Conservation (phyloP, 495 filamentous ascomycete genomes). For the Pyronema domesticum region DNA sequence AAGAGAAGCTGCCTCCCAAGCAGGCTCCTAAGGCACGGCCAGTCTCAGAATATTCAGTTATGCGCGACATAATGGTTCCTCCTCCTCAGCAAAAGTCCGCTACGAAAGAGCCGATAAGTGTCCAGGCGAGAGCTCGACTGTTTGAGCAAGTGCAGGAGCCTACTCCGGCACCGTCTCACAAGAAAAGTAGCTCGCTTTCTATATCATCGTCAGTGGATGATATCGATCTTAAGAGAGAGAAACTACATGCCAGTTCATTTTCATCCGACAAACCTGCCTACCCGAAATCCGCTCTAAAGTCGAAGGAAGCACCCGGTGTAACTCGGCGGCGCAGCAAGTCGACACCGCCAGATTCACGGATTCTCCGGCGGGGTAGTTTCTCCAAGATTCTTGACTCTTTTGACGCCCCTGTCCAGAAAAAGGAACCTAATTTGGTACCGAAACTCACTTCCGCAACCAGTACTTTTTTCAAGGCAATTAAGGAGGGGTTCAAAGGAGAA, state of each 20-base stretch:
- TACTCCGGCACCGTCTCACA: background rate
- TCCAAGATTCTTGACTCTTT: conserved; percentile 5
- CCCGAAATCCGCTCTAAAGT: background rate
- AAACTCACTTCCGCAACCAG: conserved; percentile 15
- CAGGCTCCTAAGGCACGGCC: background rate
- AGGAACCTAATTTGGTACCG: conserved; percentile 12
- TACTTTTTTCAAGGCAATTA: conserved; percentile 22
- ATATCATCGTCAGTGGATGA: background rate
- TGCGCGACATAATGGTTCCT: too few relatives aligned
- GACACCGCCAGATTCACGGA: background rate
- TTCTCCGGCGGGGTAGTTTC: background rate
- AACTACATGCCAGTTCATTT: background rate
- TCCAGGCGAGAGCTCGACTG: background rate
- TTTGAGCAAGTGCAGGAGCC: background rate
- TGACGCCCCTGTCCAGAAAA: conserved; percentile 14
- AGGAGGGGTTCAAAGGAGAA: conserved; percentile 20
- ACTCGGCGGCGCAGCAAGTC: background rate
- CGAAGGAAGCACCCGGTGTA: background rate
- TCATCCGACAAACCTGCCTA: background rate
- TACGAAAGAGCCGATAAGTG: background rate
- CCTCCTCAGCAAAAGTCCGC: background rate
- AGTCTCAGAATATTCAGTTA: too few relatives aligned
- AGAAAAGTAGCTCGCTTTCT: background rate
- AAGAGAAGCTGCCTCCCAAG: background rate
- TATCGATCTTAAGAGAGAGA: background rate